A percentile compares a stretch with the other conserved stretches of the same genome.
Conservation (phyloP, 768 basidiomycete genomes). For the Suillus cothurnatus region DNA sequence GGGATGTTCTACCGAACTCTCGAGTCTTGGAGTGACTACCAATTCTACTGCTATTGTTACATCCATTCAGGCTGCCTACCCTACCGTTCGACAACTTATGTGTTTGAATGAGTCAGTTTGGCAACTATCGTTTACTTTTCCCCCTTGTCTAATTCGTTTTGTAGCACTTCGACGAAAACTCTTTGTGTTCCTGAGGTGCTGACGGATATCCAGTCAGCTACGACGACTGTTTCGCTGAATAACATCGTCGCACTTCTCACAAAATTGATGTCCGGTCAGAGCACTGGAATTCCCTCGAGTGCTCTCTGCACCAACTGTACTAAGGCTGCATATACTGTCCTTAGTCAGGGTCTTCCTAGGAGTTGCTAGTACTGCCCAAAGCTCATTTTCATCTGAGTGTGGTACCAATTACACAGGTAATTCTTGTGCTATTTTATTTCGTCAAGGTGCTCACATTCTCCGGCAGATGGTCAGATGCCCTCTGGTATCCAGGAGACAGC, state of each 20-base stretch:
- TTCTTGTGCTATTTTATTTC: conserved; percentile 15
- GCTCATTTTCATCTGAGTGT: conserved; percentile 39
- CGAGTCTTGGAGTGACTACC: conserved; percentile 24
- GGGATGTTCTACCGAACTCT: conserved; percentile 49
- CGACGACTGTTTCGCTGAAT: conserved; percentile 21
- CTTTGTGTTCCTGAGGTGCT: conserved; percentile 64
- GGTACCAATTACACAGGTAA: conserved; percentile 56
- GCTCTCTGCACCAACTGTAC: conserved; percentile 55
- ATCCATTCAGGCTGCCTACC: conserved; percentile 56
- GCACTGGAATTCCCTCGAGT: conserved; percentile 32
- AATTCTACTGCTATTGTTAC: conserved; percentile 30
- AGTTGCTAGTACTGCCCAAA: conserved; percentile 28
- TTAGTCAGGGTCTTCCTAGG: conserved; percentile 39
- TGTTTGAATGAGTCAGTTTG: conserved; percentile 68
- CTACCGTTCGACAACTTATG: conserved; percentile 51
- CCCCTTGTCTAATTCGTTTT: conserved; percentile 4
- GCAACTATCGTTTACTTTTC: background rate
- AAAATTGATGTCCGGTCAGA: conserved; percentile 11
- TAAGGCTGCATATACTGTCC: conserved; percentile 52
- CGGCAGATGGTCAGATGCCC: conserved; percentile 34
- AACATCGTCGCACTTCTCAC: conserved; percentile 21
- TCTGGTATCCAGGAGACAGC: conserved; percentile 27
- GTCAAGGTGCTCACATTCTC: conserved; percentile 8
- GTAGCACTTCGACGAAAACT: conserved; percentile 38
- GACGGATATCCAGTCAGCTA: conserved; percentile 47